Evolutionary conservation across 305 asterid genomes (phyloP), one percentile per base, ranked within the genome.

Genomic region (Ilex paraguariensis): DNA sequence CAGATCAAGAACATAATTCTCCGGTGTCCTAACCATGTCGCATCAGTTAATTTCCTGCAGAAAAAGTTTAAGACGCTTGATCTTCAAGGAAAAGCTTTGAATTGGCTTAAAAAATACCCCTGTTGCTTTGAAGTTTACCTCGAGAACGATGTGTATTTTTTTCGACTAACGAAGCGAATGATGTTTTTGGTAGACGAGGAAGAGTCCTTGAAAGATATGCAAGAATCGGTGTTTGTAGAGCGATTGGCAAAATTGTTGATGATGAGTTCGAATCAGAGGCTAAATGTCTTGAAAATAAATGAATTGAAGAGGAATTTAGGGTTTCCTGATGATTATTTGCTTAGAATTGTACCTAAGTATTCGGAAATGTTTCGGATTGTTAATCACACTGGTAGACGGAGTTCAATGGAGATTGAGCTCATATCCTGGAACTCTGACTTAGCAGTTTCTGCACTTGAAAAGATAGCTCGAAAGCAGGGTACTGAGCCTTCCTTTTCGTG

Each of bases 91-190:
- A 82, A 84, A 64, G 93, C 97, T 13, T 81, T 77, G 33, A 89
- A 89, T 70, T 91, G 97, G 98, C 83, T 91, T 6, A 91, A 82
- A 76, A 91, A 91, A 61, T 89, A 92, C 62, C 98, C 98, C 0
- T 89, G 96, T 65, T 92, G 97, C 83, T 92, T 82, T 46, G 90
- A 89, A 59, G 88, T 89, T 51, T 87, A 77, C 60, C 72, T 56
- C 28, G 81, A 82, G 55, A 70, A 85, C 3, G 79, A 89, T 54
- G 81, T 83, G 67, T 78, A 80, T 63, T 82, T 76, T 62, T 89
- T 96, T 52, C 83, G 73, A 31, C 64, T 92, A 56, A 83, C 91
- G 0, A 92, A 85, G 52, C 73, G 76, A 56, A 87, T 92, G 98
- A 77, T 71, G 77, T 74, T 68, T 74, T 76, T 92, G 46, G 83